Conservation (phyloP, 2,329 filamentous ascomycete genomes). For the Elsinoe batatas region DNA sequence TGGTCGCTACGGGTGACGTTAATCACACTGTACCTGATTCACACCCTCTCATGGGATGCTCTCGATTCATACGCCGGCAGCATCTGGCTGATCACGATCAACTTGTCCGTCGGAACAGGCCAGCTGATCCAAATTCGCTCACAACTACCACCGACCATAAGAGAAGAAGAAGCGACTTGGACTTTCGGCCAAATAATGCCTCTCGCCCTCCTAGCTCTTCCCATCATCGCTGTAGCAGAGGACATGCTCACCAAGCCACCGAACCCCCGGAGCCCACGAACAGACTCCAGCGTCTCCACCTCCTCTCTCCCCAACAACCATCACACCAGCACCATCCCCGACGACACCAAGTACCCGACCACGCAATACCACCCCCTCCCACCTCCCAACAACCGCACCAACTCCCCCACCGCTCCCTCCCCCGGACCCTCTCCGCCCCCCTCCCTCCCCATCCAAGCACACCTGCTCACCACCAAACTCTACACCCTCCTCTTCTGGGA, state of each 20-base stretch:
- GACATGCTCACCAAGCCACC: neutral
- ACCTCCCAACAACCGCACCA: too few relatives aligned
- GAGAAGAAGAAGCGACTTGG: neutral
- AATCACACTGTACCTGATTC: neutral
- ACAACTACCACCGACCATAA: neutral
- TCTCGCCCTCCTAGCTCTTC: neutral
- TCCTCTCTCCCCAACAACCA: too few relatives aligned
- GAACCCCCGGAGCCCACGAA: too few relatives aligned
- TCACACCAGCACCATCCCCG: too few relatives aligned
- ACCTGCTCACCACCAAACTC: neutral
- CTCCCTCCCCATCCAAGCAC: neutral
- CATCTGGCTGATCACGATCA: neutral
- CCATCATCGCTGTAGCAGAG: neutral
- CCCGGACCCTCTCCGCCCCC: too few relatives aligned
- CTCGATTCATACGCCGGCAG: neutral
- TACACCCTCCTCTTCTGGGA: neutral
- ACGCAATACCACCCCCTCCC: too few relatives aligned
- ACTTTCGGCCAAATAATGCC: neutral
- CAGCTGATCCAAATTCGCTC: neutral
- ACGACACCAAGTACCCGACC: too few relatives aligned
- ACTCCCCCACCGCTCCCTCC: too few relatives aligned
- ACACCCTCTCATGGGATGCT: neutral
- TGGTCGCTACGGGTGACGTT: neutral
- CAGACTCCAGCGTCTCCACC: too few relatives aligned
- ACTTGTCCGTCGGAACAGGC: neutral